These are phyloP conservation scores for Limnanthes douglasii DNA, from an alignment of 345 rosid genomes.

Conservation along the genomic window DNA sequence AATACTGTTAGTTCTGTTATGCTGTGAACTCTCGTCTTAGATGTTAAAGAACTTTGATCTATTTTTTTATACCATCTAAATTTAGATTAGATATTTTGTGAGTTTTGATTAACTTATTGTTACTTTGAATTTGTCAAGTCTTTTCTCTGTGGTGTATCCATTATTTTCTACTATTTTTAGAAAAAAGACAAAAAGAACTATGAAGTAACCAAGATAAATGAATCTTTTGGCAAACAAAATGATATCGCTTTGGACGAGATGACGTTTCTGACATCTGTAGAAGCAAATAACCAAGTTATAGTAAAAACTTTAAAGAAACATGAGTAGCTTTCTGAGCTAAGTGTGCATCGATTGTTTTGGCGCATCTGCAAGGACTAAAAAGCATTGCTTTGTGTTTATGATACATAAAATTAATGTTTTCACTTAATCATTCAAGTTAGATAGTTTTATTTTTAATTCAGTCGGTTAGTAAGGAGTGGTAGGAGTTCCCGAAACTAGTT, in stretches of 20 bases:
- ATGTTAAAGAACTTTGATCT: too few species aligned
- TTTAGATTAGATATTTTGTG: neutral
- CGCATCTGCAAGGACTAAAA: slow-evolving; percentile 65
- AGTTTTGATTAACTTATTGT: too few species aligned
- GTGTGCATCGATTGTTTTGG: slow-evolving; percentile 87
- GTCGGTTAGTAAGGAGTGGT: slow-evolving; percentile 96
- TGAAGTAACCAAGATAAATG: slow-evolving; percentile 75
- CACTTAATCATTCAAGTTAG: too few species aligned
- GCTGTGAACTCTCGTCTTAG: too few species aligned
- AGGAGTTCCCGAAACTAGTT: slow-evolving; percentile 78
- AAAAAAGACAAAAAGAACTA: slow-evolving; percentile 85
- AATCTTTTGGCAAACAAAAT: slow-evolving; percentile 40
- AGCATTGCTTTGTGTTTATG: slow-evolving; percentile 3
- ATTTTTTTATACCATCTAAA: too few species aligned
- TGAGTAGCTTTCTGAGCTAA: slow-evolving; percentile 94
- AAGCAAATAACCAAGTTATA: slow-evolving; percentile 55
- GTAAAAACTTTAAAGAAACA: slow-evolving; percentile 83
- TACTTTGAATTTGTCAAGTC: too few species aligned
- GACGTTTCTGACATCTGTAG: slow-evolving; percentile 49
- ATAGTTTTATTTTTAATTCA: slow-evolving; percentile 18
- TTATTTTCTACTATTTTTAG: slow-evolving; percentile 21
- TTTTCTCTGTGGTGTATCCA: slow-evolving; percentile 5
- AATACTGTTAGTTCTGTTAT: too few species aligned
- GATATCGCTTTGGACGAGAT: slow-evolving; percentile 82
- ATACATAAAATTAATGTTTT: slow-evolving; percentile 1